Evolutionary conservation across 768 basidiomycete species (phyloP), one percentile per base, ranked within the genome.

Genomic region (Trametes elegans): DNA sequence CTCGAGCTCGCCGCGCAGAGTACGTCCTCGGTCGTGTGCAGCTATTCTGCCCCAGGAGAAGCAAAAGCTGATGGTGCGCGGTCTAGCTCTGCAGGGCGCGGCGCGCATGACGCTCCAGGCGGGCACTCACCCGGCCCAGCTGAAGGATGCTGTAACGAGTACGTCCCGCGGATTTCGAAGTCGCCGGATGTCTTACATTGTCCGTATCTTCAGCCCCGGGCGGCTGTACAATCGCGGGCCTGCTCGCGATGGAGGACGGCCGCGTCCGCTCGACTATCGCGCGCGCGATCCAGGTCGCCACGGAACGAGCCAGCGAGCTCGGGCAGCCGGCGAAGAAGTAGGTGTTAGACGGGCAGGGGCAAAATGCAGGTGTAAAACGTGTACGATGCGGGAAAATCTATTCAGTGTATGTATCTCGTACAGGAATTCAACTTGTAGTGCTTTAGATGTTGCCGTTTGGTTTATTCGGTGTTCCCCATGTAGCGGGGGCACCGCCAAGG

Each of bases 61-160:
- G 21, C 16, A 11, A 5, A 16, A 42, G 19, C 24, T 39, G 10
- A 19, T 27, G 36, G 14, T n/a, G 29, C 6, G 21, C 9, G 8
- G 8, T 26, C 18, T 68, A 98, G 95, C 93, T 24, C 72, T 99
- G 54, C 96, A 98, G 76, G 97, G 97, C 24, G 89, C 97, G 0
- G 97, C 96, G 32, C 82, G 95, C 38, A 98, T 98, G 97, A 85
- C 88, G 3, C 78, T 98, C 1, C 88, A 94, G 66, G 81, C 82
- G 1, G 89, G 87, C n/a, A 75, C 84, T 3, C 97, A 98, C 70
- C 97, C 97, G 7, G 94, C 97, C 4, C 92, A 93, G 64, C 85
- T 99, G 62, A 98, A 98, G 69, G 97, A 99, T 71, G 85, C 93
- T 5, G 97, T 99, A 2, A 98, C 97, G 10, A 99, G 96, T 93